Evolutionary conservation across 768 basidiomycete genomes (phyloP).

Genomic region (Lyophyllum decastes): DNA sequence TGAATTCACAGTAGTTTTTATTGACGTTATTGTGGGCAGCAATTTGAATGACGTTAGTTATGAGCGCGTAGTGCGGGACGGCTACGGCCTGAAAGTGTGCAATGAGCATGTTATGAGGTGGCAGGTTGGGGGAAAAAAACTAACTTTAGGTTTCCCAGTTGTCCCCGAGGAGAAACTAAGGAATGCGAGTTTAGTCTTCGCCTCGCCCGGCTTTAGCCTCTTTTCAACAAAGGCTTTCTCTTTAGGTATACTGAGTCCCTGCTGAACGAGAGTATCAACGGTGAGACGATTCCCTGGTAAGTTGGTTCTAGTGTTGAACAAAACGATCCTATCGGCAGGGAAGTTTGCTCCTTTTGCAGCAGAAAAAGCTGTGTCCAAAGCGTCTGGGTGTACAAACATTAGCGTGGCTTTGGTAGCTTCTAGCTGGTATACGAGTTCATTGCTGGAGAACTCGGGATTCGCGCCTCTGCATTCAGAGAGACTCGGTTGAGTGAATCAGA

Average conservation of each 20-base stretch:
- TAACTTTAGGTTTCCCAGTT: conserved; percentile 72
- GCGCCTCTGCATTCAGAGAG: conserved; percentile 43
- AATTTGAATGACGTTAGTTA: conserved; percentile 64
- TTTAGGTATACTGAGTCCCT: conserved; percentile 40
- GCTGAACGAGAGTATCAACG: conserved; percentile 47
- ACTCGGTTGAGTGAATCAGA: not conserved
- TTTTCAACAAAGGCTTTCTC: conserved; percentile 47
- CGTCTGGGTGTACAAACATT: conserved; percentile 48
- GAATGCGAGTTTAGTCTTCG: conserved; percentile 68
- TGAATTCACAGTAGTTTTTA: conserved; percentile 40
- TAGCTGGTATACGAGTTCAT: conserved; percentile 60
- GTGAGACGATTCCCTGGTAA: conserved; percentile 26
- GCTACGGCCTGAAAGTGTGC: conserved; percentile 48
- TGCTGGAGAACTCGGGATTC: conserved; percentile 56
- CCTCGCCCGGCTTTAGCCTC: conserved; percentile 57
- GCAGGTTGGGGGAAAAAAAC: not conserved
- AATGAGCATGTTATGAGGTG: not conserved
- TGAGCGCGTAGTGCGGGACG: conserved; percentile 58
- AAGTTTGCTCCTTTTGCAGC: conserved; percentile 41
- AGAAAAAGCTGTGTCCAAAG: conserved; percentile 39
- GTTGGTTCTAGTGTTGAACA: conserved; percentile 30
- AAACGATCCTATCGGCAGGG: conserved; percentile 40
- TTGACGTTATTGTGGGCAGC: conserved; percentile 54
- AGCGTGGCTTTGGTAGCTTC: conserved; percentile 47
- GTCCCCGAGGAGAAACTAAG: conserved; percentile 75